Percentiles rank a stretch among this genome's conserved stretches.
These are phyloP conservation scores for Euphorbia lathyris DNA, from an alignment of 345 rosid species.

Conservation along the genomic window DNA sequence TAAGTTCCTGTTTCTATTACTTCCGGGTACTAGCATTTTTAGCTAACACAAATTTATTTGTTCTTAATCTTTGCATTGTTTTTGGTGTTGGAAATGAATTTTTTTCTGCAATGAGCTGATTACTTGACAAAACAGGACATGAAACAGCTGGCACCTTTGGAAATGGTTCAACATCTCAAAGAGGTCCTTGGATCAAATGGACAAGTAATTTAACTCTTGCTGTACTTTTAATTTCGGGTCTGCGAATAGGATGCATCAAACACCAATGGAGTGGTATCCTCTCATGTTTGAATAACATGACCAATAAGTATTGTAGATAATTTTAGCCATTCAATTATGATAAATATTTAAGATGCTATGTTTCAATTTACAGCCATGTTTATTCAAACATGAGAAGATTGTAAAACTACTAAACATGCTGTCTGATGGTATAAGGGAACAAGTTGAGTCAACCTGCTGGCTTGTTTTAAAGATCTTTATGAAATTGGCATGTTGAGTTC, in stretches of 20 bases:
- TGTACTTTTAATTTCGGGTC: conserved; percentile 1
- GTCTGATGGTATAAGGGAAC: conserved; percentile 4
- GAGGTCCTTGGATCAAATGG: conserved; percentile 67
- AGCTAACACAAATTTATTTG: background rate
- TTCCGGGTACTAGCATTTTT: background rate
- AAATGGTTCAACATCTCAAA: conserved; percentile 86
- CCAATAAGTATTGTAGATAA: background rate
- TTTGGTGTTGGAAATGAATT: background rate
- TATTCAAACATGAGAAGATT: conserved; percentile 2
- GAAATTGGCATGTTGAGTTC: conserved; percentile 9
- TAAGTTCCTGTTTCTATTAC: background rate
- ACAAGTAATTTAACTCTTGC: conserved; percentile 49
- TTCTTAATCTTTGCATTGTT: background rate
- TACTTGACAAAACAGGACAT: conserved; percentile 45
- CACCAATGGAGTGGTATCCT: background rate
- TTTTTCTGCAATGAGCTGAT: conserved; percentile 6
- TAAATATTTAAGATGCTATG: background rate
- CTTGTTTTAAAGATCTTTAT: conserved; percentile 9
- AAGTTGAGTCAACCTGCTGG: background rate
- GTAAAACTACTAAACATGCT: background rate
- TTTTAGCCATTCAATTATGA: background rate
- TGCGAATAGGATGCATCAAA: conserved; percentile 5
- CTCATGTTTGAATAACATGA: background rate
- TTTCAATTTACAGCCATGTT: background rate
- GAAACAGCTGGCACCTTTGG: conserved; percentile 53